phyloP scores from a whole-genome alignment of 106 monocot species.

The Dendrobium catenatum region DNA sequence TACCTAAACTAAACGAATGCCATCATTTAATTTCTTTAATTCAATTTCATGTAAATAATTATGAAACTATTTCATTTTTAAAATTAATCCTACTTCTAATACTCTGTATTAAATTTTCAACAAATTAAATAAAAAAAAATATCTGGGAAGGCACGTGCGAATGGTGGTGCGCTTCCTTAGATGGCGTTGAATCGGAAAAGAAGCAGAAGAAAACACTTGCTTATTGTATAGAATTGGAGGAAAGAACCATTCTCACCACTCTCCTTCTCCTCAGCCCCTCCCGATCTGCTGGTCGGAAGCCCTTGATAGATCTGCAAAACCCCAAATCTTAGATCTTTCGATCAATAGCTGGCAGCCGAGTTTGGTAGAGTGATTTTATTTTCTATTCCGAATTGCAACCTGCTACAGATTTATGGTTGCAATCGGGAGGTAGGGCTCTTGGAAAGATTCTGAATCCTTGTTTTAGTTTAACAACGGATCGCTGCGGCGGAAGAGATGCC shows the following conservation, averaged over 20 bases:
- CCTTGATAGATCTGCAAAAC: not conserved
- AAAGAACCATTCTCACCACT: not conserved
- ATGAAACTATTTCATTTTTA: too few species aligned
- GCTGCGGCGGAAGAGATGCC: conserved; percentile 56
- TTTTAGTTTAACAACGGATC: not conserved
- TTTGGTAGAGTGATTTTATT: not conserved
- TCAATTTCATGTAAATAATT: too few species aligned
- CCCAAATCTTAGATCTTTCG: not conserved
- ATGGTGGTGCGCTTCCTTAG: not conserved
- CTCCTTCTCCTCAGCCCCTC: not conserved
- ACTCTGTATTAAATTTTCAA: too few species aligned
- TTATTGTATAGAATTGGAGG: not conserved
- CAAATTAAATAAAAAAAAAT: too few species aligned
- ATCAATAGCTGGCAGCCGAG: not conserved
- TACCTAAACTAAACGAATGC: too few species aligned
- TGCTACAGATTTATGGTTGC: not conserved
- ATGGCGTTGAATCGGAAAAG: not conserved
- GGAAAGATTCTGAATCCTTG: not conserved
- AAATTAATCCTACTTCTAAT: too few species aligned
- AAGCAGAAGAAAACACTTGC: not conserved
- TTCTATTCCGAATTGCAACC: not conserved
- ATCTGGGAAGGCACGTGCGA: conserved; percentile 1
- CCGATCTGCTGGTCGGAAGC: not conserved
- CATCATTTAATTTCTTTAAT: too few species aligned
- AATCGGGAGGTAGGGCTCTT: not conserved